These are phyloP conservation scores for Terfezia claveryi DNA, from an alignment of 495 filamentous ascomycete species.

Conservation along the genomic window DNA sequence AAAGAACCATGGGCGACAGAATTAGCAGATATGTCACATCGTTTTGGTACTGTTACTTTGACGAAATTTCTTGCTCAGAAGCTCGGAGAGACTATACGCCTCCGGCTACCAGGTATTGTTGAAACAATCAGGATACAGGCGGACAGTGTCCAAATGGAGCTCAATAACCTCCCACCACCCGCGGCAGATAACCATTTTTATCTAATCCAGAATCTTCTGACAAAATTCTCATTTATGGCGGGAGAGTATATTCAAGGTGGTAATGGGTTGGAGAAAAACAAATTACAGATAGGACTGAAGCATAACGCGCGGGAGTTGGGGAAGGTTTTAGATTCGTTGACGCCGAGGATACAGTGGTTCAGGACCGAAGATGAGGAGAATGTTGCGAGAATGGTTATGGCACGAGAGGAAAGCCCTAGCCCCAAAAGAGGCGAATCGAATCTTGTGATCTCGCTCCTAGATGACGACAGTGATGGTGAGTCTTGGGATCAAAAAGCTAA, in stretches of 20 bases:
- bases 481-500: no score
- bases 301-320: conserved; percentile 4
- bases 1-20: conserved; percentile 21
- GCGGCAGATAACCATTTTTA: conserved; percentile 16
- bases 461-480: no score
- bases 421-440: neutral
- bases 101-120: conserved; percentile 21
- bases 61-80: conserved; percentile 21
- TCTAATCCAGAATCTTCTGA: conserved; percentile 10
- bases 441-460: no score
- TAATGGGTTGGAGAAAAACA: conserved; percentile 8
- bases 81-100: conserved; percentile 19
- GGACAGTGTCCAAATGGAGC: conserved; percentile 10
- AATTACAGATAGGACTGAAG: conserved; percentile 15
- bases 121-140: conserved; percentile 17
- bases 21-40: conserved; percentile 12
- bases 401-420: neutral
- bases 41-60: conserved; percentile 23
- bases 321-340: conserved; percentile 2
- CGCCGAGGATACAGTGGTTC: conserved; percentile 6
- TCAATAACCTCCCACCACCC: conserved; percentile 17
- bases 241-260: conserved; percentile 6
- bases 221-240: conserved; percentile 6
- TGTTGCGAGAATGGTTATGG: neutral
- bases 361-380: conserved; percentile 3